Base-by-base conservation (phyloP, 257 asterid species). In the Nicotiana noctiflora region DNA sequence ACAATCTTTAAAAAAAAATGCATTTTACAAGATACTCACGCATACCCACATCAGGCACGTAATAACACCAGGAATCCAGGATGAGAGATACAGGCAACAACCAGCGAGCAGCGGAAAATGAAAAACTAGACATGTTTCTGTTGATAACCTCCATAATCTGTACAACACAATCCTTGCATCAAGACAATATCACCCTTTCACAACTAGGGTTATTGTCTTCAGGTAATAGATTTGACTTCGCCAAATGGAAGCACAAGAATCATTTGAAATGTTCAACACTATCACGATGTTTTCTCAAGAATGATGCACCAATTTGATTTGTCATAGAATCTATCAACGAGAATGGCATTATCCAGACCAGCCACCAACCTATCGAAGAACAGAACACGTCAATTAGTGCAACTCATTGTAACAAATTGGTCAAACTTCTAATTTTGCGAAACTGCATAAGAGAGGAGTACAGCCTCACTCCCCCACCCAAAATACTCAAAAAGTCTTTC, bases 251-350 rank as follows among this genome's bases (percentile, higher is more conserved):
- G 61, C 23, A 7, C 78, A 74, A 74, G 40, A 49, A 74, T 74
- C 61, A 46, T 49, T n/a, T 74, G 15, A 74, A 23, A 74, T 13
- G 78, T 49, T 74, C 78, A 49, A 74, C 44, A 49, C 78, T 49
- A 49, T 84, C 79, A 86, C 19, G 89, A 89, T 77, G 89, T 90
- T 88, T 95, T 95, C 96, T 93, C 90, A 29, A 95, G 97, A 82
- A 95, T 89, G 83, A 95, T 79, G 85, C 98, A 93, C 98, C 99
- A 95, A 83, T 93, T 95, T 53, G 99, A 95, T 86, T 95, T 95
- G 85, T 95, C 99, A 7, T 85, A 95, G 83, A 92, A 95, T 88
- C 82, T 89, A 84, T 95, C 97, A 23, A 90, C 94, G 57, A 95
- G 70, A 10, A 92, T 90, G 27, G 99, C 91, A 65, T 93, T 93